Conservation (phyloP, 495 filamentous ascomycete genomes). For the Neurospora terricola region DNA sequence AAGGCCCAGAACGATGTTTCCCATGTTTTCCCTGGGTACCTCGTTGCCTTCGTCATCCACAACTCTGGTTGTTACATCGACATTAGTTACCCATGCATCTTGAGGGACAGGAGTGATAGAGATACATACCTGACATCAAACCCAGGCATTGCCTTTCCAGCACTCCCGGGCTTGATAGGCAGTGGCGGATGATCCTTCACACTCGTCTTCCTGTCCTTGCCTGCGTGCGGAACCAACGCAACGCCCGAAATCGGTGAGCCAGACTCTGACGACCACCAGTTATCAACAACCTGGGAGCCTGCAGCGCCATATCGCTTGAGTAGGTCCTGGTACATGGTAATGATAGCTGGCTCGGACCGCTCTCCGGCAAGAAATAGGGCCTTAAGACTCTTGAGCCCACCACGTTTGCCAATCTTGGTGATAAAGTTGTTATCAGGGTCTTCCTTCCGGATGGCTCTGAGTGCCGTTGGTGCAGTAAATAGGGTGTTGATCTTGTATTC, state of each 20-base stretch:
- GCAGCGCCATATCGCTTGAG: conserved; percentile 51
- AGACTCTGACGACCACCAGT: conserved; percentile 95
- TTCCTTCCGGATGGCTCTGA: conserved; percentile 78
- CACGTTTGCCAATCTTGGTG: conserved; percentile 46
- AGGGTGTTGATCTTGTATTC: conserved; percentile 76
- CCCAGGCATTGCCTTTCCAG: conserved; percentile 81
- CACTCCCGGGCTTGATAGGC: conserved; percentile 69
- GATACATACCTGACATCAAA: conserved; percentile 54
- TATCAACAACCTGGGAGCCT: conserved; percentile 68
- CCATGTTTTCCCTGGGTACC: conserved; percentile 61
- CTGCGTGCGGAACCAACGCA: conserved; percentile 49
- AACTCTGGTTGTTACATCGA: conserved; percentile 28
- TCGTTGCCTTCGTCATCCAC: conserved; percentile 72
- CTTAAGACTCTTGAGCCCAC: conserved; percentile 56
- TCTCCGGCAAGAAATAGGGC: conserved; percentile 85
- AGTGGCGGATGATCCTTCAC: conserved; percentile 19
- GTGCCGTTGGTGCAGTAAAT: conserved; percentile 78
- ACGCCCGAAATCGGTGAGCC: conserved; percentile 83
- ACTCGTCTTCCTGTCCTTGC: conserved; percentile 26
- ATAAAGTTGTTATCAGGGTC: conserved; percentile 65
- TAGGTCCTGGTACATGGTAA: conserved; percentile 66
- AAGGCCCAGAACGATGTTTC: conserved; percentile 77
- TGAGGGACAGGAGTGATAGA: not conserved
- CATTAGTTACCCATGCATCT: not conserved
- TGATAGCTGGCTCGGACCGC: conserved; percentile 77